Base-by-base conservation (phyloP, 805 yeast genomes). In the Kluyveromyces lactis region DNA sequence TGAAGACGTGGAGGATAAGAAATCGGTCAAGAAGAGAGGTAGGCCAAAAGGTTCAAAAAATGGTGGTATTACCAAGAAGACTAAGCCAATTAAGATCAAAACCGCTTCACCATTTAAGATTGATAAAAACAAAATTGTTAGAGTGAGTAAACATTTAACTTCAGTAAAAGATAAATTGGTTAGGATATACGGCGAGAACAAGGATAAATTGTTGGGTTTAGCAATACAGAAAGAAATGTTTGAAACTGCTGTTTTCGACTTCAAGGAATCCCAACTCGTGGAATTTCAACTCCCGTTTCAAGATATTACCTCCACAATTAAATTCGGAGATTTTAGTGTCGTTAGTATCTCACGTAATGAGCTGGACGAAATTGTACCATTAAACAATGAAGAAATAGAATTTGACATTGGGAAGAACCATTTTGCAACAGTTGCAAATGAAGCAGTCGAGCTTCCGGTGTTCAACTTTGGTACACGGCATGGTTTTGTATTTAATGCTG, bases 151-250 rank as follows among this genome's bases (percentile, higher is more conserved):
- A 36, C 62, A 59, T 29, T 36, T 62, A 11, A 62, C 68, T 3
- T 57, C 67, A 4, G 53, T 71, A 11, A 65, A 64, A 34, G 77
- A 71, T 26, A 64, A 70, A 35, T 47, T 69, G 29, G 54, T 51
- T 26, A 56, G 69, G 31, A 50, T 71, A 36, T 78, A 68, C 52
- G 89, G 89, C 0, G 51, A 59, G 19, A 69, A 75, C 46, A 67
- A 64, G 27, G 55, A 54, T 1, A 66, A 66, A 38, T 63, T 74
- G 31, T 55, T 71, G 9, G 55, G 57, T 13, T 56, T 74, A 2
- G 57, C 73, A 3, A 56, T 66, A 18, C 63, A 69, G 27, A 71
- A 80, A 42, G 65, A 62, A 13, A 60, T 58, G 3, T 79, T 81
- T 76, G 76, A 74, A 26, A 56, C 56, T 1, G 56, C 63, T 19